A percentile compares a stretch with the other conserved stretches of the same genome.
Evolutionary conservation across 345 rosid species (phyloP).

Genomic region (Dipteronia sinensis): DNA sequence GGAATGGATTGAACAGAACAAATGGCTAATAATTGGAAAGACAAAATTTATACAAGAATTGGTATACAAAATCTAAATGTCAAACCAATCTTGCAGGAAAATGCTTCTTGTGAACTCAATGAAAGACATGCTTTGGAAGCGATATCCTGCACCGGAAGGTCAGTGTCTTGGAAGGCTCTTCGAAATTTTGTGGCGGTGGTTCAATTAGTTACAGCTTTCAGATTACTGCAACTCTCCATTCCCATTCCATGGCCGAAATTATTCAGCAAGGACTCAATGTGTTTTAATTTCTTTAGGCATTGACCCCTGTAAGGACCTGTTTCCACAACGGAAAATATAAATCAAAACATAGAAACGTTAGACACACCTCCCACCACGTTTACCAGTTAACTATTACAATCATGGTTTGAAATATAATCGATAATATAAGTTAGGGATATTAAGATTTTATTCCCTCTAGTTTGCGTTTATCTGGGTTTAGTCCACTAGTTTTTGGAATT

Average conservation of each 20-base stretch:
- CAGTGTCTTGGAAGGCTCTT: background rate
- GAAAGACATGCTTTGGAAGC: background rate
- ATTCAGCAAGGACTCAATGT: constrained; percentile 70
- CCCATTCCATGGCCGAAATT: constrained; percentile 40
- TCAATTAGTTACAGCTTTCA: constrained; percentile 21
- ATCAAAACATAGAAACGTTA: background rate
- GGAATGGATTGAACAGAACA: background rate
- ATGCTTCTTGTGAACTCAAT: background rate
- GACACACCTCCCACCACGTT: background rate
- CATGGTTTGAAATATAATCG: background rate
- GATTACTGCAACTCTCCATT: background rate
- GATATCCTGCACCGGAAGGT: background rate
- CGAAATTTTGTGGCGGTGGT: background rate
- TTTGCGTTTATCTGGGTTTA: no score
- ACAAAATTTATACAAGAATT: background rate
- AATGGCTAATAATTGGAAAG: background rate
- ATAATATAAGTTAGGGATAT: no score
- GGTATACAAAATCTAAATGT: background rate
- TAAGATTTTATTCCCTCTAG: no score
- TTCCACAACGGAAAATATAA: constrained; percentile 9
- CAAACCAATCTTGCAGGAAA: background rate
- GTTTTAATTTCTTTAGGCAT: constrained; percentile 91
- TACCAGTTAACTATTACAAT: background rate
- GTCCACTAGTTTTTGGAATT: no score
- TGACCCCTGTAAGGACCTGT: constrained; percentile 92